Evolutionary conservation across 225 moss, liverwort and hornwort genomes (phyloP).

Genomic region (Polytrichum formosum): DNA sequence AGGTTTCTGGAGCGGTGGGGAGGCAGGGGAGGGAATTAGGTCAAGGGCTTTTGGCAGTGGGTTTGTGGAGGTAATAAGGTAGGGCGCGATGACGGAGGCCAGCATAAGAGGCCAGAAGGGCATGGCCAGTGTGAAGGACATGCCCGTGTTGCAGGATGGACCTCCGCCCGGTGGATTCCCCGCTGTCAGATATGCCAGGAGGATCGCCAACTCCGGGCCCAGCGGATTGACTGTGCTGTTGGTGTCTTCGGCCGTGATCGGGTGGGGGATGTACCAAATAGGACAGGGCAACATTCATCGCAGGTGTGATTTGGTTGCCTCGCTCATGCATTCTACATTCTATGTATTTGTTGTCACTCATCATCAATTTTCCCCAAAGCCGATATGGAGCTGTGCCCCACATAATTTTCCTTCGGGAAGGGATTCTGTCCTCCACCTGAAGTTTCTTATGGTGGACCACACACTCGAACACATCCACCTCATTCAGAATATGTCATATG

Average conservation of each 20-base stretch:
- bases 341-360: background rate
- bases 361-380: no score
- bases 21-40: slow-evolving; percentile 12
- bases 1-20: background rate
- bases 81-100: slow-evolving; percentile 73
- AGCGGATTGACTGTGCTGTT: slow-evolving; percentile 73
- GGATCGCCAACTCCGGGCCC: slow-evolving; percentile 78
- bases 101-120: slow-evolving; percentile 75
- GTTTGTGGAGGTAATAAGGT: background rate
- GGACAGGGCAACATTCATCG: slow-evolving; percentile 91
- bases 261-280: slow-evolving; percentile 90
- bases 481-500: no score
- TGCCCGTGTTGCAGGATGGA: slow-evolving; percentile 93
- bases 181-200: slow-evolving; percentile 84
- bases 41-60: no score
- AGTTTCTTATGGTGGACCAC: no score
- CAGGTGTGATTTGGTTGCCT: slow-evolving; percentile 35
- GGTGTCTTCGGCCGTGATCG: slow-evolving; percentile 70
- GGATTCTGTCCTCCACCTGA: no score
- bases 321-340: background rate
- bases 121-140: slow-evolving; percentile 82
- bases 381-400: no score
- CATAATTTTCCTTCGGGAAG: no score
- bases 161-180: slow-evolving; percentile 96
- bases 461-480: no score